These are phyloP conservation scores for Cryptococcus neoformans DNA, from an alignment of 1,284 basidiomycete species.

Conservation along the genomic window DNA sequence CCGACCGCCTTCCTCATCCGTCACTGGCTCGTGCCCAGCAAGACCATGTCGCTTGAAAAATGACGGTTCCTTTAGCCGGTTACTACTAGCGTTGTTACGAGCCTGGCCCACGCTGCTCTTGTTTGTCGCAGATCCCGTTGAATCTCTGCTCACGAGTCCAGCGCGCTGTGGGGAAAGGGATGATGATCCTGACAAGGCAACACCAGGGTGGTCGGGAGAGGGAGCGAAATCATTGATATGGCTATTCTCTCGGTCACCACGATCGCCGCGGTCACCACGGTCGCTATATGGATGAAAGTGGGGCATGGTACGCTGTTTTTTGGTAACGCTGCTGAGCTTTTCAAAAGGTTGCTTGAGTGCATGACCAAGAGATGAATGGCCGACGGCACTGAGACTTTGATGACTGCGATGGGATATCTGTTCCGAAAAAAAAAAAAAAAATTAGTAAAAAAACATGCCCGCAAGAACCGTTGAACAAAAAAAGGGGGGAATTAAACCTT, in stretches of 20 bases:
- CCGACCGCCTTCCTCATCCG: constrained; percentile 20
- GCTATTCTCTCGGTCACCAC: too few relatives aligned
- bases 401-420: constrained; percentile 24
- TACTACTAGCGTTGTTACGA: too few relatives aligned
- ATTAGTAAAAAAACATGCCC: too few relatives aligned
- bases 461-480: background rate
- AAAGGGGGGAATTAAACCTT: background rate
- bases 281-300: background rate
- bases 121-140: constrained; percentile 1
- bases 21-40: constrained; percentile 6
- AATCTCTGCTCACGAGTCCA: background rate
- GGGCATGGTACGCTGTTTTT: constrained; percentile 17
- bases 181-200: background rate
- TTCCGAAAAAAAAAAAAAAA: background rate
- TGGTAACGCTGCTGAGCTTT: constrained; percentile 21
- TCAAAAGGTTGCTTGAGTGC: constrained; percentile 29
- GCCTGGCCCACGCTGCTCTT: background rate
- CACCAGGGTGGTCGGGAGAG: background rate
- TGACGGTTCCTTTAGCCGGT: background rate
- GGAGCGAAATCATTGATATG: background rate
- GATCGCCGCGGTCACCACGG: background rate
- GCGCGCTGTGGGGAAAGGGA: background rate
- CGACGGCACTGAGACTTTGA: constrained; percentile 22
- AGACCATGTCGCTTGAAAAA: constrained; percentile 9
- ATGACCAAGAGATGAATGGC: constrained; percentile 16